phyloP scores from a whole-genome alignment of 2,329 filamentous ascomycete genomes.

The Scytalidium sp. region DNA sequence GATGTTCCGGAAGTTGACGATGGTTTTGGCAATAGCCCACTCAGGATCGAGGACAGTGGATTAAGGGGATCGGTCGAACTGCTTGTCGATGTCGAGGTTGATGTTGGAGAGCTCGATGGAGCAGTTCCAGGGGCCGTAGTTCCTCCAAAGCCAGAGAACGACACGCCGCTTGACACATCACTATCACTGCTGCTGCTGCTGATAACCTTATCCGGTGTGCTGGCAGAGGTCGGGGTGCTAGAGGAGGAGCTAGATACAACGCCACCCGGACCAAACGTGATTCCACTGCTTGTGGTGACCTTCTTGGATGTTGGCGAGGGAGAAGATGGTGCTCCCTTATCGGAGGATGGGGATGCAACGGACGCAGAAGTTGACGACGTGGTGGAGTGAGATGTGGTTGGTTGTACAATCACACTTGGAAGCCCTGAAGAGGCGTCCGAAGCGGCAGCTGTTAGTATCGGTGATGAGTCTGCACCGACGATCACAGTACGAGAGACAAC shows the following conservation, averaged over 20 bases:
- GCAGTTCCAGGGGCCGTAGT: background rate
- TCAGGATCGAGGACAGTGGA: slow-evolving; percentile 5
- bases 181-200: background rate
- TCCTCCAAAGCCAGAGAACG: background rate
- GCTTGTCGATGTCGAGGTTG: background rate
- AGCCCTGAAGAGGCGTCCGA: slow-evolving; percentile 1
- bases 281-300: slow-evolving; percentile 15
- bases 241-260: slow-evolving; percentile 17
- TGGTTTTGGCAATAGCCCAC: background rate
- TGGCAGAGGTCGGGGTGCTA: slow-evolving; percentile 4
- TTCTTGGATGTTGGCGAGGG: background rate
- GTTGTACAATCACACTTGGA: slow-evolving; percentile 1
- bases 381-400: background rate
- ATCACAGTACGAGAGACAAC: slow-evolving; percentile 5
- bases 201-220: slow-evolving; percentile 12
- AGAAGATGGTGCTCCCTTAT: background rate
- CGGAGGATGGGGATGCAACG: slow-evolving; percentile 5
- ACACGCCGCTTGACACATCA: background rate
- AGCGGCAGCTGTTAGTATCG: background rate
- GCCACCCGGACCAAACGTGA: slow-evolving; percentile 26
- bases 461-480: background rate
- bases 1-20: too few species aligned
- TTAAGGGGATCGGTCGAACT: background rate
- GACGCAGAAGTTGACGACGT: background rate
- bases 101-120: too few species aligned